A percentile compares a stretch with the other conserved stretches of the same genome.
Conservation (phyloP, 331 rosid species). For the Phaseolus coccineus region DNA sequence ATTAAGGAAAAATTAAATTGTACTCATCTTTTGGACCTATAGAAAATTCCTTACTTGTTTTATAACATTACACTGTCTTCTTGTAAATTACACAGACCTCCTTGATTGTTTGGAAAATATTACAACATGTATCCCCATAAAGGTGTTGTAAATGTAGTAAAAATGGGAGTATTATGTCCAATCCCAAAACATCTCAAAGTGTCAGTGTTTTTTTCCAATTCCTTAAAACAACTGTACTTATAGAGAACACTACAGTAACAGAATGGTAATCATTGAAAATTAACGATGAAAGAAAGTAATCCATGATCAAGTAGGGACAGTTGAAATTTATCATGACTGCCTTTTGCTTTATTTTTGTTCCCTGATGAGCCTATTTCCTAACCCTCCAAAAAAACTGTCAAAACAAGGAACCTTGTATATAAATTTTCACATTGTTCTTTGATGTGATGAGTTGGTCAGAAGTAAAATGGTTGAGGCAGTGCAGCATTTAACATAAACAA, state of each 20-base stretch:
- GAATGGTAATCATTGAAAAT: neutral
- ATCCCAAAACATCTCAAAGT: too few species aligned
- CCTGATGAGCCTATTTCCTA: slow-evolving; percentile 3
- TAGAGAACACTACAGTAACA: neutral
- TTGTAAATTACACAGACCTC: too few species aligned
- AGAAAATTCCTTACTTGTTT: too few species aligned
- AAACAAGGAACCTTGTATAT: neutral
- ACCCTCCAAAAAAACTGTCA: neutral
- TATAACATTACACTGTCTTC: too few species aligned
- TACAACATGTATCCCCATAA: too few species aligned
- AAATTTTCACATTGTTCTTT: neutral
- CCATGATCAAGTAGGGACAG: neutral
- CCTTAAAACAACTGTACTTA: neutral
- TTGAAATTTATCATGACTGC: neutral
- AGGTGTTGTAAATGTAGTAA: too few species aligned
- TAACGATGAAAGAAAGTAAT: neutral
- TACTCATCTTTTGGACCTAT: too few species aligned
- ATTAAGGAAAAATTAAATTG: neutral
- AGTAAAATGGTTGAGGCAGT: neutral
- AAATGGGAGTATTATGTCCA: too few species aligned
- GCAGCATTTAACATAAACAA: neutral
- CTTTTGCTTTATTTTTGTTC: neutral
- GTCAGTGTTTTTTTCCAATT: neutral
- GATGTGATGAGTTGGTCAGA: neutral
- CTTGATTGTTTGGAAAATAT: too few species aligned